Evolutionary conservation across 2,329 filamentous ascomycete genomes (phyloP).

Genomic region (Fusarium brevicatenulatum): DNA sequence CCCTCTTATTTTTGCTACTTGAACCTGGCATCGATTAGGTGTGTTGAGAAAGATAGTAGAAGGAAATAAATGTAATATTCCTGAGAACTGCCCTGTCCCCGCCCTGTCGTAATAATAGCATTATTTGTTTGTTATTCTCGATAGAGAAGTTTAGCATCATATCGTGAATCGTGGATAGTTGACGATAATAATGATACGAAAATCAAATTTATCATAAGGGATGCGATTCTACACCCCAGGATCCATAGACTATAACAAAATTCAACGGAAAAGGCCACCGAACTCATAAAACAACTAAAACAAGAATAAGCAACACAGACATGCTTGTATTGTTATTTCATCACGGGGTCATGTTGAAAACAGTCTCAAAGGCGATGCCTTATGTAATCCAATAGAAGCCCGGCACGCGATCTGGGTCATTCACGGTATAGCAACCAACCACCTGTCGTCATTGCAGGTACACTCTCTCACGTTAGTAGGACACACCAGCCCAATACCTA

Average conservation of each 20-base stretch:
- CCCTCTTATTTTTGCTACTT: too few relatives aligned
- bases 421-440: slow-evolving; percentile 21
- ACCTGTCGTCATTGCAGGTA: slow-evolving; percentile 21
- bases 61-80: neutral
- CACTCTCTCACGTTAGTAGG: neutral
- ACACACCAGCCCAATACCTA: slow-evolving; percentile 3
- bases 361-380: slow-evolving; percentile 1
- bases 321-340: neutral
- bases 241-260: neutral
- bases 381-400: slow-evolving; percentile 32
- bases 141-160: neutral
- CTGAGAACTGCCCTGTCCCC: neutral
- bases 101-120: too few relatives aligned
- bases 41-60: neutral
- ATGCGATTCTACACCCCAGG: neutral
- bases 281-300: neutral
- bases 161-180: neutral
- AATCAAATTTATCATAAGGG: neutral
- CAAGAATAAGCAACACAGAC: neutral
- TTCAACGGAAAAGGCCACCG: neutral
- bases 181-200: neutral
- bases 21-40: neutral
- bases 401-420: slow-evolving; percentile 29
- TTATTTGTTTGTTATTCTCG: too few relatives aligned
- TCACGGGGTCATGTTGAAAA: slow-evolving; percentile 21